phyloP scores from a whole-genome alignment of 2,329 filamentous ascomycete genomes.

The Colletotrichum ledebouriae region DNA sequence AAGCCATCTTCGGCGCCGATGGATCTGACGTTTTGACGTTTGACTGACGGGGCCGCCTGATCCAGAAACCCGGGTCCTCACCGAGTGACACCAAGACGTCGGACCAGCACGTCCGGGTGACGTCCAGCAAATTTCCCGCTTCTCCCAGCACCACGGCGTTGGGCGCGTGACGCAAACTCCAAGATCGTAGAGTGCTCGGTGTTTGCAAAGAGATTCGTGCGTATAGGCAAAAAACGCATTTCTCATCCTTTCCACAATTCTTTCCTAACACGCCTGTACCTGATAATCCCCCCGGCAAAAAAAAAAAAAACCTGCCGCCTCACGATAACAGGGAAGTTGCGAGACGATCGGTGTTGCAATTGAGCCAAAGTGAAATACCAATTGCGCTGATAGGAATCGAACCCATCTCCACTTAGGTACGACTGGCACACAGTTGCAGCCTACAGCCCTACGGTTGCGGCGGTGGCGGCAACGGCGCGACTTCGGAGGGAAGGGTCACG shows the following conservation, averaged over 20 bases:
- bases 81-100: background rate
- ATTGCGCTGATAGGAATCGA: too few relatives aligned
- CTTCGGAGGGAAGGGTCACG: background rate
- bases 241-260: too few relatives aligned
- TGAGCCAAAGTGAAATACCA: too few relatives aligned
- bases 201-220: background rate
- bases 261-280: too few relatives aligned
- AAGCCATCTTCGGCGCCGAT: constrained; percentile 2
- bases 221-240: background rate
- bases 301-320: too few relatives aligned
- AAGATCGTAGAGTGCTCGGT: background rate
- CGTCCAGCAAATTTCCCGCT: too few relatives aligned
- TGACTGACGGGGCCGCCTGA: background rate
- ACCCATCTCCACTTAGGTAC: too few relatives aligned
- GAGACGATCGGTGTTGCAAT: constrained; percentile 13
- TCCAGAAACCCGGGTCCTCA: background rate
- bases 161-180: background rate
- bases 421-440: too few relatives aligned
- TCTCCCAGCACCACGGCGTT: too few relatives aligned
- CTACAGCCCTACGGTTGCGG: constrained; percentile 21
- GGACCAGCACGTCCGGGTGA: too few relatives aligned
- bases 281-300: too few relatives aligned
- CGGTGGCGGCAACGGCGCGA: background rate
- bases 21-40: background rate
- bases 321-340: background rate